phyloP scores from a whole-genome alignment of 2,329 filamentous ascomycete genomes.

The Fusarium chuoi region DNA sequence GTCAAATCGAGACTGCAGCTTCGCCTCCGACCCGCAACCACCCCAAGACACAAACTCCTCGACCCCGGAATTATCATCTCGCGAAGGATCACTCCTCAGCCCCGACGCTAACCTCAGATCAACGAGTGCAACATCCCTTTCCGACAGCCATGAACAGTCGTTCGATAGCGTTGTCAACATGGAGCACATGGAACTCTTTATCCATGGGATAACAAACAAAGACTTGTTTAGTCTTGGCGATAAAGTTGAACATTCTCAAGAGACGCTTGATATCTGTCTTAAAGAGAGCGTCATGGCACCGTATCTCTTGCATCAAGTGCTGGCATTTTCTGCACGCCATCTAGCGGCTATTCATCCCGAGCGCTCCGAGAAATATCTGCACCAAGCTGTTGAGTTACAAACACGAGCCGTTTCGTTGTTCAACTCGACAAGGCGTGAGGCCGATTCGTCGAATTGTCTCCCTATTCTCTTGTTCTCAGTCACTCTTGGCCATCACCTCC shows the following conservation, averaged over 20 bases:
- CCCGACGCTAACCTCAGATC: not conserved
- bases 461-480: conserved; percentile 26
- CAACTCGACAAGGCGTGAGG: not conserved
- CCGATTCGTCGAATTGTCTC: conserved; percentile 16
- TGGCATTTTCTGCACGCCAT: conserved; percentile 34
- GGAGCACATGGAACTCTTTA: conserved; percentile 21
- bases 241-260: not conserved
- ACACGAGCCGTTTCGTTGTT: conserved; percentile 25
- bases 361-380: not conserved
- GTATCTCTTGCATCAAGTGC: conserved; percentile 21
- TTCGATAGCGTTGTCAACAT: conserved; percentile 1
- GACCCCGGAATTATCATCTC: fast-evolving
- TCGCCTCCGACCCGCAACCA: not conserved
- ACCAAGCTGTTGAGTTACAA: conserved; percentile 10
- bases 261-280: not conserved
- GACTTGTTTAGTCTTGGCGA: conserved; percentile 14
- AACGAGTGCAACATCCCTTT: not conserved
- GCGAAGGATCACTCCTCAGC: not conserved
- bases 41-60: not conserved
- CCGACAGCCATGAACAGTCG: not conserved
- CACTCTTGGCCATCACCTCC: conserved; percentile 12
- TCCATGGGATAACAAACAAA: not conserved
- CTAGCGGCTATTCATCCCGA: not conserved
- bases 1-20: conserved; percentile 22
- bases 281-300: not conserved